Conservation (phyloP, 352 stramenopile species). For the Pelagophyceae sp. region DNA sequence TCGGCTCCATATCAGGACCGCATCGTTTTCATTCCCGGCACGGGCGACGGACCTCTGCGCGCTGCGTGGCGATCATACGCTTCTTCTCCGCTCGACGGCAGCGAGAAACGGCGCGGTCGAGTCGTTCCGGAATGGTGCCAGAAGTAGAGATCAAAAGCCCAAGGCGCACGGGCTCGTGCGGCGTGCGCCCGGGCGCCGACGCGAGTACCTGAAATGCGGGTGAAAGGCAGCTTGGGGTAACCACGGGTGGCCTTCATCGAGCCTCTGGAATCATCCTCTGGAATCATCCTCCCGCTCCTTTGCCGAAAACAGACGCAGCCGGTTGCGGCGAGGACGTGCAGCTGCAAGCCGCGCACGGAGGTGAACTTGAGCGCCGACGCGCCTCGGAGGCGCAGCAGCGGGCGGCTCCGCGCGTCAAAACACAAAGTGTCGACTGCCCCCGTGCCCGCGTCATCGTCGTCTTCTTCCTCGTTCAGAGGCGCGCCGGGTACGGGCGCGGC, state of each 20-base stretch:
- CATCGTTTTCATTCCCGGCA: too few species aligned
- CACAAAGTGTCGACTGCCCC: background rate
- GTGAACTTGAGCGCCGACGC: slow-evolving; percentile 7
- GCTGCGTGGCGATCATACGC: background rate
- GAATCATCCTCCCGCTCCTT: too few species aligned
- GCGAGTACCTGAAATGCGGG: too few species aligned
- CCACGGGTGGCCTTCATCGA: too few species aligned
- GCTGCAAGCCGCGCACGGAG: background rate
- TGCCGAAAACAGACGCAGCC: background rate
- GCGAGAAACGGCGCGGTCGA: too few species aligned
- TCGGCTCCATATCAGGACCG: too few species aligned
- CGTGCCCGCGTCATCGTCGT: background rate
- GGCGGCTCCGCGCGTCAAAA: background rate
- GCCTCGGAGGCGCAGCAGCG: background rate
- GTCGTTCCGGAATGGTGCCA: too few species aligned
- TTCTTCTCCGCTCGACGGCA: slow-evolving; percentile 16
- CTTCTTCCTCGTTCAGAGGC: background rate
- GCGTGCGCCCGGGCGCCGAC: too few species aligned
- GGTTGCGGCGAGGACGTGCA: slow-evolving; percentile 6
- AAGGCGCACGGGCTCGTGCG: too few species aligned
- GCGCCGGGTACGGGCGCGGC: background rate
- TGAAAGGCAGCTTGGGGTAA: too few species aligned
- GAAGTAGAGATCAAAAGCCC: too few species aligned
- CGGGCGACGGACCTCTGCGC: slow-evolving; percentile 10
- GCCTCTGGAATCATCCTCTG: too few species aligned